A percentile compares a stretch with the other conserved stretches of the same genome.
phyloP scores from a whole-genome alignment of 768 basidiomycete genomes.

The Termitomyces sp. region DNA sequence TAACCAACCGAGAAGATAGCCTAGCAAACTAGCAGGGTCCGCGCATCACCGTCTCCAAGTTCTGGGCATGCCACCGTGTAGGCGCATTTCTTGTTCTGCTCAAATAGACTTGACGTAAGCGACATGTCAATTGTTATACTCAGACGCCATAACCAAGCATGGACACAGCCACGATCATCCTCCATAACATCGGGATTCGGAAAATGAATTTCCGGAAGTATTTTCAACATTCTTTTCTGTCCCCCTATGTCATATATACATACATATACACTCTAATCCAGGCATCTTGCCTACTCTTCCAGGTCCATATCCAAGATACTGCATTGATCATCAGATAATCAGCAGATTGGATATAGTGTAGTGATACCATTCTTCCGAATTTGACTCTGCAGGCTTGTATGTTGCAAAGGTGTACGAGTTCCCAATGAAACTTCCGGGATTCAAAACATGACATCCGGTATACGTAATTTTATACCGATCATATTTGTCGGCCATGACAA shows the following conservation, averaged over 20 bases:
- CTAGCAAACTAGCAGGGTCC: neutral
- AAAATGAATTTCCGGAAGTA: neutral
- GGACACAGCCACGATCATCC: constrained; percentile 8
- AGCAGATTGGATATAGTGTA: neutral
- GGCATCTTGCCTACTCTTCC: constrained; percentile 22
- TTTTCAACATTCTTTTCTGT: neutral
- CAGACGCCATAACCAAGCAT: neutral
- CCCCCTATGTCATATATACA: neutral
- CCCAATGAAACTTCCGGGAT: constrained; percentile 89
- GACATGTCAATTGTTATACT: neutral
- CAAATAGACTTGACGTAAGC: constrained; percentile 9
- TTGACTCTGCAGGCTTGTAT: constrained; percentile 79
- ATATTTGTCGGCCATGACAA: constrained; percentile 93
- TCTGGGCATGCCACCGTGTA: constrained; percentile 4
- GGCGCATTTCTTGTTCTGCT: neutral
- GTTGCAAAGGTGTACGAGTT: constrained; percentile 83
- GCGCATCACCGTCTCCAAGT: neutral
- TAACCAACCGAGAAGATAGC: neutral
- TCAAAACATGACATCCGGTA: constrained; percentile 98
- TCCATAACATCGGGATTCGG: neutral
- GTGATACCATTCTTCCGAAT: constrained; percentile 78
- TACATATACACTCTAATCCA: neutral
- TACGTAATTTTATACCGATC: constrained; percentile 96
- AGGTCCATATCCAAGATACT: constrained; percentile 34
- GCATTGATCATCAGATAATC: neutral